Percentiles rank a stretch among this genome's conserved stretches.
These are phyloP conservation scores for Edaphochlamys debaryana DNA, from an alignment of 139 green algal species.

Conservation along the genomic window DNA sequence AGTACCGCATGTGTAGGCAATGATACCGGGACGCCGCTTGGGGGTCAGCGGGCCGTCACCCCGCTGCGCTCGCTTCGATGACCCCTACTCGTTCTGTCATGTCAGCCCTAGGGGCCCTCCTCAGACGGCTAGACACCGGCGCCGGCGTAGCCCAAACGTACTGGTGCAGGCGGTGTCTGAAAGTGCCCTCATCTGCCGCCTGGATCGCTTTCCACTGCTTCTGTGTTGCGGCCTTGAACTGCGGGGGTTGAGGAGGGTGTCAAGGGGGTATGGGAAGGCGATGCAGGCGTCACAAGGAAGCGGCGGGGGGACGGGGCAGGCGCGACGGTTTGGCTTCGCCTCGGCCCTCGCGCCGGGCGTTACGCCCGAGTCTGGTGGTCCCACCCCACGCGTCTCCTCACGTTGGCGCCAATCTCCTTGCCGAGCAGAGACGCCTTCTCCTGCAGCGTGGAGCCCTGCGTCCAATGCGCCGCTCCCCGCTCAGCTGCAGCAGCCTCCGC, in stretches of 20 bases:
- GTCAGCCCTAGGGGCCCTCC: not conserved
- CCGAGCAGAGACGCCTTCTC: constrained; percentile 21
- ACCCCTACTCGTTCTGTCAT: not conserved
- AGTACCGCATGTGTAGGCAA: too few species aligned
- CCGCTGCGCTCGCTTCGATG: not conserved
- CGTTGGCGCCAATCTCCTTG: constrained; percentile 19
- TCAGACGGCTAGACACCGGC: too few species aligned
- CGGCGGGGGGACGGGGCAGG: too few species aligned
- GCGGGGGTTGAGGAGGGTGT: not conserved
- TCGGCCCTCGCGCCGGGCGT: too few species aligned
- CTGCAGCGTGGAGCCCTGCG: not conserved
- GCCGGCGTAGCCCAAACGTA: too few species aligned
- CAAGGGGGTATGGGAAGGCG: not conserved
- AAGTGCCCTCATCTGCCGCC: constrained; percentile 30
- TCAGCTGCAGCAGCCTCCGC: not conserved
- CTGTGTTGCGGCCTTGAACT: not conserved
- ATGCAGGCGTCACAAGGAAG: not conserved
- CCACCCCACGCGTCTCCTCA: not conserved
- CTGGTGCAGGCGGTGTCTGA: constrained; percentile 35
- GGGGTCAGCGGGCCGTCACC: not conserved
- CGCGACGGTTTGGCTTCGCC: too few species aligned
- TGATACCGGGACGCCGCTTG: not conserved
- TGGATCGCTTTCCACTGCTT: constrained; percentile 36
- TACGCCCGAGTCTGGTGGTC: too few species aligned
- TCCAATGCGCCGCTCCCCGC: not conserved